Percentiles rank a stretch among this genome's conserved stretches.
These are phyloP conservation scores for Epichloe typhina DNA, from an alignment of 2,329 filamentous ascomycete genomes.

Conservation along the genomic window DNA sequence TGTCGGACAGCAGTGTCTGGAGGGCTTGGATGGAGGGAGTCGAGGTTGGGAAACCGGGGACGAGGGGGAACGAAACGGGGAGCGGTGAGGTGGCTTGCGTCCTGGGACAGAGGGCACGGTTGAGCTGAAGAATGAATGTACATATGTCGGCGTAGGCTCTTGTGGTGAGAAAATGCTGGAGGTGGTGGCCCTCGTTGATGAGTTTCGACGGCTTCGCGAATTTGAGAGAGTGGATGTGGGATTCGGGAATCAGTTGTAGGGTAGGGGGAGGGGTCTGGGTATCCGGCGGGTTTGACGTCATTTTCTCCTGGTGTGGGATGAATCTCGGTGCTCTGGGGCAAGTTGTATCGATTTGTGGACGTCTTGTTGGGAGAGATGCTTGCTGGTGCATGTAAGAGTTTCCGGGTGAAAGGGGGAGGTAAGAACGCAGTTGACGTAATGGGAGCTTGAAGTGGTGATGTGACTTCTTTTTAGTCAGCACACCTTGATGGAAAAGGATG, in stretches of 20 bases:
- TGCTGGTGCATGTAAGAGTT: background rate
- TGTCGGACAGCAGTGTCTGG: conserved; percentile 50
- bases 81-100: conserved; percentile 24
- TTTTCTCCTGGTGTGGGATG: background rate
- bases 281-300: conserved; percentile 3
- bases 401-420: background rate
- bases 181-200: conserved; percentile 77
- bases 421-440: too few species aligned
- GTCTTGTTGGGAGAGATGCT: background rate
- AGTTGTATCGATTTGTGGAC: background rate
- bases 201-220: conserved; percentile 63
- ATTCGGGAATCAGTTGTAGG: conserved; percentile 36
- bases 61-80: conserved; percentile 28
- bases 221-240: conserved; percentile 19
- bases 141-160: conserved; percentile 80
- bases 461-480: conserved; percentile 1
- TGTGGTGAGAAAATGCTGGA: conserved; percentile 65
- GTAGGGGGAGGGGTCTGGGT: conserved; percentile 13
- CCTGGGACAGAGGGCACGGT: conserved; percentile 69
- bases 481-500: background rate
- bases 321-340: background rate
- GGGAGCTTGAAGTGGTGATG: background rate
- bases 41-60: conserved; percentile 24
- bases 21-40: conserved; percentile 48
- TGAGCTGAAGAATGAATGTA: conserved; percentile 79